Evolutionary conservation across 805 yeast species (phyloP).

Genomic region (Candida ipomoeae): DNA sequence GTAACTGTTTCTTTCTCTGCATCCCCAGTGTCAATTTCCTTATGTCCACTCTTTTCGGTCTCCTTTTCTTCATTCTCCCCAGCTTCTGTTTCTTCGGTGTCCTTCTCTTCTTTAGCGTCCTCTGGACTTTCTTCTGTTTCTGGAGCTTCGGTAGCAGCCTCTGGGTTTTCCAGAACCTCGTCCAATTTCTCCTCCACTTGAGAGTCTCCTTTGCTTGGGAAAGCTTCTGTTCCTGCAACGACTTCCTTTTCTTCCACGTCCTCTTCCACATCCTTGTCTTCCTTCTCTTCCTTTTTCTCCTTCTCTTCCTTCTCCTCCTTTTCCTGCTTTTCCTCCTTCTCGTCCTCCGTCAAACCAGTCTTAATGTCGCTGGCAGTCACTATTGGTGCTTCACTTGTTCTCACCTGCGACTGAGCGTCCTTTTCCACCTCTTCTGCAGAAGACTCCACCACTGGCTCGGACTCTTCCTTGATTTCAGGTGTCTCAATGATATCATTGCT

Average conservation of each 20-base stretch:
- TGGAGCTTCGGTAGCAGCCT: not conserved
- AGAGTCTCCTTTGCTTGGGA: not conserved
- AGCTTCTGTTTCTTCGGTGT: not conserved
- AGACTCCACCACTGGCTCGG: not conserved
- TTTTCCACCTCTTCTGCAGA: constrained; percentile 15
- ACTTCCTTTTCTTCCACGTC: not conserved
- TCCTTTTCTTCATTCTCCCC: not conserved
- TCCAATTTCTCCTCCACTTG: constrained; percentile 1
- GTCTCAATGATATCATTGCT: not conserved
- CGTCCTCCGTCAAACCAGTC: not conserved
- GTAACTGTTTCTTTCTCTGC: not conserved
- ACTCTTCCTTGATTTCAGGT: not conserved
- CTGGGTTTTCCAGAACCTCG: not conserved
- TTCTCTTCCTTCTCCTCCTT: constrained; percentile 7
- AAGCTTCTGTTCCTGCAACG: not conserved
- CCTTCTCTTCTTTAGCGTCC: not conserved
- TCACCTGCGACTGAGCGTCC: constrained; percentile 17
- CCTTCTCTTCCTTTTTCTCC: not conserved
- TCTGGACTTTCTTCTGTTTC: not conserved
- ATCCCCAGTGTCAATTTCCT: not conserved
- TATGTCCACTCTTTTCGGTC: not conserved
- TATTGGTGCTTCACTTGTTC: constrained; percentile 3
- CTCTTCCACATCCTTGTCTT: not conserved
- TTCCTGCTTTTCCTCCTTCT: constrained; percentile 5
- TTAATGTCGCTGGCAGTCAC: not conserved